Evolutionary conservation across 2,329 filamentous ascomycete species (phyloP).

Genomic region (Scortechinia acanthostroma): DNA sequence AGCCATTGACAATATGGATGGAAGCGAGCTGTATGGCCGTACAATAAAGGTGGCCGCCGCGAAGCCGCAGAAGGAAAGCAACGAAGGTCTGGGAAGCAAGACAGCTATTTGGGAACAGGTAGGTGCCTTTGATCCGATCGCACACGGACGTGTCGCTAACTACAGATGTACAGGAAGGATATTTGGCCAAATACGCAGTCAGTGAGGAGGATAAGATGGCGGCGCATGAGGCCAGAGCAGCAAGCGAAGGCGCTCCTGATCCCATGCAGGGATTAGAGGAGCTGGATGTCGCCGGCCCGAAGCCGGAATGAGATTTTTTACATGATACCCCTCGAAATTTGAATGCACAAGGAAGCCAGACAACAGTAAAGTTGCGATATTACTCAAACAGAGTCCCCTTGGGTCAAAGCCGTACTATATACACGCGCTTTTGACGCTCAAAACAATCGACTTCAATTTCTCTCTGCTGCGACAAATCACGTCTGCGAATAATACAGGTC

Average conservation of each 20-base stretch:
- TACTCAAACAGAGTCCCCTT: no score
- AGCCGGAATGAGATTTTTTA: slow-evolving; percentile 62
- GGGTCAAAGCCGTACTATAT: neutral
- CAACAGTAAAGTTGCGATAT: no score
- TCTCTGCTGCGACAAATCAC: neutral
- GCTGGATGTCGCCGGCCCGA: slow-evolving; percentile 87
- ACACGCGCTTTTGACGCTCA: neutral
- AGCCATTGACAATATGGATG: slow-evolving; percentile 98
- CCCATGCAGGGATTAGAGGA: slow-evolving; percentile 95
- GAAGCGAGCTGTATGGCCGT: slow-evolving; percentile 86
- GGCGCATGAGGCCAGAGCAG: slow-evolving; percentile 14
- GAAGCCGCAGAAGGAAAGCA: slow-evolving; percentile 82
- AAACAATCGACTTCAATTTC: neutral
- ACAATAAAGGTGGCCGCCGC: slow-evolving; percentile 87
- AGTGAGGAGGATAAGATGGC: slow-evolving; percentile 35
- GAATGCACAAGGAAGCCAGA: no score
- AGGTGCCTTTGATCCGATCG: no score
- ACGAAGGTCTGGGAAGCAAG: slow-evolving; percentile 83
- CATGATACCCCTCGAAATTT: no score
- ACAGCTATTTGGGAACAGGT: slow-evolving; percentile 97
- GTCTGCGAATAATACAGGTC: neutral
- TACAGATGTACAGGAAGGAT: slow-evolving; percentile 71
- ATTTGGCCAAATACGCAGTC: slow-evolving; percentile 2
- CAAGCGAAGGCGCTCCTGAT: slow-evolving; percentile 32
- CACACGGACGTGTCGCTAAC: neutral